phyloP scores from a whole-genome alignment of 2,329 filamentous ascomycete species.

The Penicillium olsonii region DNA sequence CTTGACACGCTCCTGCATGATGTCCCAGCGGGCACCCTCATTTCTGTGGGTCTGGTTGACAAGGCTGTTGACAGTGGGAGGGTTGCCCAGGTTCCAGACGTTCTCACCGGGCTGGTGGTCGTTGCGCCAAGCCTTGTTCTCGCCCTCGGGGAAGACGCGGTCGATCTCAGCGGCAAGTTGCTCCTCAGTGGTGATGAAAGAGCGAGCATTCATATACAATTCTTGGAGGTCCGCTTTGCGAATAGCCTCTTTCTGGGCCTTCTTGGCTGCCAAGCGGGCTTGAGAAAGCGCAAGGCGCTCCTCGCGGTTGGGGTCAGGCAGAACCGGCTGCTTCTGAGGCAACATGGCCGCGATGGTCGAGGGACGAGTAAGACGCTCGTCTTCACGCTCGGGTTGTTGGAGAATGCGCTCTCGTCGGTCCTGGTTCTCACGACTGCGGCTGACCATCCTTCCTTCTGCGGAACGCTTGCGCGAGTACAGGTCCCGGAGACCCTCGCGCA shows the following conservation, averaged over 20 bases:
- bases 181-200: conserved; percentile 81
- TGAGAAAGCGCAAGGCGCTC: conserved; percentile 50
- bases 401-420: conserved; percentile 54
- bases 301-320: conserved; percentile 65
- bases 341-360: conserved; percentile 60
- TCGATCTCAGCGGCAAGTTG: conserved; percentile 76
- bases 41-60: conserved; percentile 33
- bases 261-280: conserved; percentile 44
- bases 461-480: conserved; percentile 67
- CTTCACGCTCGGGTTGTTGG: conserved; percentile 67
- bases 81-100: conserved; percentile 54
- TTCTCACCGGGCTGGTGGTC: conserved; percentile 47
- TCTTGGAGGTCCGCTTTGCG: conserved; percentile 75
- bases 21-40: conserved; percentile 38
- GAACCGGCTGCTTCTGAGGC: conserved; percentile 52
- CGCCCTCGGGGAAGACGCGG: conserved; percentile 68
- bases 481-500: conserved; percentile 69
- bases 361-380: conserved; percentile 73
- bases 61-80: conserved; percentile 42
- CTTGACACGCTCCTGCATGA: conserved; percentile 61
- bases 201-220: conserved; percentile 83
- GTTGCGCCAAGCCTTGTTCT: conserved; percentile 45
- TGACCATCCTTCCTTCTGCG: conserved; percentile 38
- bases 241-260: conserved; percentile 57
- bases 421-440: conserved; percentile 52